Evolutionary conservation across 495 filamentous ascomycete genomes (phyloP), one percentile per base, ranked within the genome.

Genomic region (Penicillium manginii): DNA sequence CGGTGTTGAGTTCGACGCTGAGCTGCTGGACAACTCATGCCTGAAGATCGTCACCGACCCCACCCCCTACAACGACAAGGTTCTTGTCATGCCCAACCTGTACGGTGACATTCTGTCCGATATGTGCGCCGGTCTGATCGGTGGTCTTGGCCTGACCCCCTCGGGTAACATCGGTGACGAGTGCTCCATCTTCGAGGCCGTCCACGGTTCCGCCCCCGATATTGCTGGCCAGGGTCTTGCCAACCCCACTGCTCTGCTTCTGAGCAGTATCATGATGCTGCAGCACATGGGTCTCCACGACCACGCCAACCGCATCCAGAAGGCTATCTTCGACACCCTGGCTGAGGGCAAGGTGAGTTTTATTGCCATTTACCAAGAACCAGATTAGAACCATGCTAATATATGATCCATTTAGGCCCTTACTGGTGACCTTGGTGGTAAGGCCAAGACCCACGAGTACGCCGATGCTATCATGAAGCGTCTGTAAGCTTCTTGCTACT

Each of bases 91-190:
- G 96, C 96, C 94, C 73, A 98, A 98, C 81, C 81, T 98, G 63
- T 98, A 98, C 81, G 94, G 94, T 76, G 94, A 98, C 76, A 98
- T 98, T 84, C 85, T 98, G 60, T 98, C 94, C 66, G 94, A 98
- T 77, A 96, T 98, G 91, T 98, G 94, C 79, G 94, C 94, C 66
- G 94, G 96, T 80, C 83, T 98, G 58, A 98, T 98, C 66, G 94
- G 94, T 72, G 96, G 94, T 76, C 88, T 98, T 58, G 94, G 94
- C 71, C 85, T 98, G 35, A 98, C 94, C 50, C 94, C 94, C 57
- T 97, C 92, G 35, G 96, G 93, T 65, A 98, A 98, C 83, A 98
- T 98, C 70, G 96, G 94, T 72, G 91, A 97, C 77, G 91, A 97
- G 81, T 97, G 92, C 85, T 94, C 91, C 66, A 98, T 98, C 80